A percentile compares a stretch with the other conserved stretches of the same genome.
These are phyloP conservation scores for Kwoniella botswanensis DNA, from an alignment of 768 basidiomycete species.

Conservation along the genomic window DNA sequence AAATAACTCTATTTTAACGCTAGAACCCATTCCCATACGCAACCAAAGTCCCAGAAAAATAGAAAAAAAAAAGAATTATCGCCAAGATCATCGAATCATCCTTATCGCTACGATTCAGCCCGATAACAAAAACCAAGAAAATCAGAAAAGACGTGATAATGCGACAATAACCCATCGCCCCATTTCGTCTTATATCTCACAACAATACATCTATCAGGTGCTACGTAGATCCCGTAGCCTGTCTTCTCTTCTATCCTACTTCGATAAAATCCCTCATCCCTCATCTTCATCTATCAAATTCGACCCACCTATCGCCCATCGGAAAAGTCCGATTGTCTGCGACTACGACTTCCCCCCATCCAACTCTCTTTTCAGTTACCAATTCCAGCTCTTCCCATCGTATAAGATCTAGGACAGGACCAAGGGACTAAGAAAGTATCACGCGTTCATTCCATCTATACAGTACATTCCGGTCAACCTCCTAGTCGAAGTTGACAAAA, in stretches of 20 bases:
- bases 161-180: slow-evolving; percentile 15
- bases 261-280: background rate
- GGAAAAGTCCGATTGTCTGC: background rate
- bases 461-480: background rate
- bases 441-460: background rate
- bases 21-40: background rate
- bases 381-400: background rate
- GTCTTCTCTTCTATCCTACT: background rate
- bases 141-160: slow-evolving; percentile 14
- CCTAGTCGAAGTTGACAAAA: background rate
- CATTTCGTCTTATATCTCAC: background rate
- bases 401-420: background rate
- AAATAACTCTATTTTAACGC: background rate
- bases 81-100: background rate
- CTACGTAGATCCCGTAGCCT: slow-evolving; percentile 10
- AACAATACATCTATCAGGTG: slow-evolving; percentile 1
- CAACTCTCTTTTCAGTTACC: background rate
- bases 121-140: background rate
- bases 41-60: too few relatives aligned
- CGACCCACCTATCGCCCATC: background rate
- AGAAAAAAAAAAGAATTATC: too few relatives aligned
- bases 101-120: slow-evolving; percentile 7
- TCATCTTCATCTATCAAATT: background rate
- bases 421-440: background rate
- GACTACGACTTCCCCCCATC: background rate